phyloP scores from a whole-genome alignment of 2,329 filamentous ascomycete species.

The Emergomyces pasteurianus region DNA sequence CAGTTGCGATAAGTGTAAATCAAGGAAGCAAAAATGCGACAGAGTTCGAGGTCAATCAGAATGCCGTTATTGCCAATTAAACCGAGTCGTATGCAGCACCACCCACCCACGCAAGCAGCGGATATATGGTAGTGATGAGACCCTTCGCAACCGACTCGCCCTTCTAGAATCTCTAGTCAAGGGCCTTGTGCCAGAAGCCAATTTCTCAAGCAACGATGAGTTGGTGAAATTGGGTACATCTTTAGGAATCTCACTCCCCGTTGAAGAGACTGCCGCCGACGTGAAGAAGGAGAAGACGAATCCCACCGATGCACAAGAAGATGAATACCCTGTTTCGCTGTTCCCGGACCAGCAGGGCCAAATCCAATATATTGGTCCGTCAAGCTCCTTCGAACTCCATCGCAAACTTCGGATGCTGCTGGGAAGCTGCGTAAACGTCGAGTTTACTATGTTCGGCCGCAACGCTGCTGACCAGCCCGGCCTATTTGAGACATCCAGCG shows the following conservation, averaged over 20 bases:
- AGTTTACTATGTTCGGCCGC: neutral
- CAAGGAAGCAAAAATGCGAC: neutral
- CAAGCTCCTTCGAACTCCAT: neutral
- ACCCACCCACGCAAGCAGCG: neutral
- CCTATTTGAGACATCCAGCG: neutral
- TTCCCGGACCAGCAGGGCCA: neutral
- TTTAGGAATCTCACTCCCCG: neutral
- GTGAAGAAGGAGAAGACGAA: neutral
- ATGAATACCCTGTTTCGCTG: neutral
- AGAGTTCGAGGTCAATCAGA: neutral
- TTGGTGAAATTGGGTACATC: neutral
- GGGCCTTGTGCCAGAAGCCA: neutral
- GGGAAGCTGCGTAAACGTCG: neutral
- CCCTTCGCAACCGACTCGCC: neutral
- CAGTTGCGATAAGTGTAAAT: neutral
- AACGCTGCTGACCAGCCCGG: neutral
- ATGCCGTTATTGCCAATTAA: neutral
- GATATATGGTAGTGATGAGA: conserved; percentile 1
- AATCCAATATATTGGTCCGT: conserved; percentile 1
- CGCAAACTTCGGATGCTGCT: neutral
- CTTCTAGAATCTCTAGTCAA: neutral
- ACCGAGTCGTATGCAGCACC: neutral
- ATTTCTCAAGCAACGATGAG: neutral
- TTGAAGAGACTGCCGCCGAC: neutral
- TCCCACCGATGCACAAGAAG: neutral